A percentile compares a stretch with the other conserved stretches of the same genome.
phyloP scores from a whole-genome alignment of 2,329 filamentous ascomycete genomes.

The Metarhizium album region DNA sequence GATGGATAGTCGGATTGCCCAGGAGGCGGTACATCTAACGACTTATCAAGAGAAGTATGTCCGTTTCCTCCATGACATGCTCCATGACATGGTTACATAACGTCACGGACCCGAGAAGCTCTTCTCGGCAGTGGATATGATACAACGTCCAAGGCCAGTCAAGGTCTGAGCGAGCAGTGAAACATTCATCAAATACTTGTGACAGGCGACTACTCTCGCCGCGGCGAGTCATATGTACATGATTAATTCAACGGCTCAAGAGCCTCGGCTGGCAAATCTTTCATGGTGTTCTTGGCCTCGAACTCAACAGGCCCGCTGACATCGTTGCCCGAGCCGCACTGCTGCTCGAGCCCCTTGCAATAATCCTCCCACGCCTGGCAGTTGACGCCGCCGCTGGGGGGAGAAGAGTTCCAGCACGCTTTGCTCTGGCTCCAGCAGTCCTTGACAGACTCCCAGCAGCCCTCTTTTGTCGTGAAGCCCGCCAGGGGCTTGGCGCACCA shows the following conservation, averaged over 20 bases:
- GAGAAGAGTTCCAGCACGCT: conserved; percentile 47
- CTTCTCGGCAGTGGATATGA: conserved; percentile 2
- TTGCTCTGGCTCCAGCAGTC: conserved; percentile 49
- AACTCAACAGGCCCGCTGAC: conserved; percentile 38
- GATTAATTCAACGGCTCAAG: conserved; percentile 21
- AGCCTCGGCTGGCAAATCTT: conserved; percentile 21
- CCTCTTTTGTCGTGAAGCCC: conserved; percentile 39
- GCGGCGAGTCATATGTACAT: no score
- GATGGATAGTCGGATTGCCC: neutral
- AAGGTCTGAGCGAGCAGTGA: no score
- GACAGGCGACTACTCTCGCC: neutral
- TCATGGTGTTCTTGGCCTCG: conserved; percentile 23
- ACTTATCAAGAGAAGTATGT: neutral
- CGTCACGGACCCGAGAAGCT: conserved; percentile 5
- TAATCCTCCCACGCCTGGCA: conserved; percentile 54
- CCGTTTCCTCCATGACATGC: conserved; percentile 4
- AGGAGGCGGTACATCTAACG: conserved; percentile 4
- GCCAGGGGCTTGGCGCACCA: conserved; percentile 58
- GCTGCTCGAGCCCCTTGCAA: conserved; percentile 37
- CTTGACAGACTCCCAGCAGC: conserved; percentile 48
- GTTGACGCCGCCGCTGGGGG: conserved; percentile 46
- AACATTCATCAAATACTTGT: no score
- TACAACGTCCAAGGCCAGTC: conserved; percentile 1
- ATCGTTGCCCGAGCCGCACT: conserved; percentile 17
- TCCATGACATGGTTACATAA: conserved; percentile 5